These are phyloP conservation scores for Xylariaceae sp. DNA, from an alignment of 2,329 filamentous ascomycete species.

Conservation along the genomic window DNA sequence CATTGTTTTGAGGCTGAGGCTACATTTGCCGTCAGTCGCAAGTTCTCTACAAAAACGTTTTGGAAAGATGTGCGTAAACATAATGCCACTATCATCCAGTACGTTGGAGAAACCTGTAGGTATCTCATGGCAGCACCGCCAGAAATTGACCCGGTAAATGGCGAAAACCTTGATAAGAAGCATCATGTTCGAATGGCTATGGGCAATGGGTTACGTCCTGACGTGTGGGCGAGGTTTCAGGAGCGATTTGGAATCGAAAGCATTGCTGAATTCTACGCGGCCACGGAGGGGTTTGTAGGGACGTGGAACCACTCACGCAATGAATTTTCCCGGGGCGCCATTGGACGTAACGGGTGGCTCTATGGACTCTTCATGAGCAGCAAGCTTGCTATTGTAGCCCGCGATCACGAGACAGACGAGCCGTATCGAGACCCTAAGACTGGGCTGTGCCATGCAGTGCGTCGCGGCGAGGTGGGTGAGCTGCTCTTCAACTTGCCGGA, in stretches of 20 bases:
- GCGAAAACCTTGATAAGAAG: constrained; percentile 71
- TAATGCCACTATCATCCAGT: constrained; percentile 79
- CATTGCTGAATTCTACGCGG: constrained; percentile 81
- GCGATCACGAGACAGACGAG: constrained; percentile 73
- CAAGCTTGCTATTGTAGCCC: constrained; percentile 64
- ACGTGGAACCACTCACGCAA: constrained; percentile 78
- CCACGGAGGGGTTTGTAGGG: constrained; percentile 73
- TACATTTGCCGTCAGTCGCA: constrained; percentile 74
- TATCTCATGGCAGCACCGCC: constrained; percentile 76
- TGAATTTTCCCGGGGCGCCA: constrained; percentile 74
- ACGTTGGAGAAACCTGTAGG: constrained; percentile 86
- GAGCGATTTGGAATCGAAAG: constrained; percentile 76
- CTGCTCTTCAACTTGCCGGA: constrained; percentile 73
- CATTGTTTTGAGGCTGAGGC: constrained; percentile 64
- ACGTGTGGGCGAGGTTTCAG: constrained; percentile 85
- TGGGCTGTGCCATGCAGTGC: constrained; percentile 68
- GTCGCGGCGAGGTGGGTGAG: constrained; percentile 72
- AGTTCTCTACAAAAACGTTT: constrained; percentile 78
- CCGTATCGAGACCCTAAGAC: constrained; percentile 72
- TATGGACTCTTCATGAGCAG: constrained; percentile 58
- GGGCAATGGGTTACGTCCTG: constrained; percentile 84
- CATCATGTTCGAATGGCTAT: constrained; percentile 78
- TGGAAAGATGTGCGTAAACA: constrained; percentile 77
- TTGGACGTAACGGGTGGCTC: constrained; percentile 74
- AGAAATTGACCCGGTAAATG: constrained; percentile 65